Evolutionary conservation across 1,284 basidiomycete genomes (phyloP), one percentile per base, ranked within the genome.

Genomic region (Trichosporon sp.): DNA sequence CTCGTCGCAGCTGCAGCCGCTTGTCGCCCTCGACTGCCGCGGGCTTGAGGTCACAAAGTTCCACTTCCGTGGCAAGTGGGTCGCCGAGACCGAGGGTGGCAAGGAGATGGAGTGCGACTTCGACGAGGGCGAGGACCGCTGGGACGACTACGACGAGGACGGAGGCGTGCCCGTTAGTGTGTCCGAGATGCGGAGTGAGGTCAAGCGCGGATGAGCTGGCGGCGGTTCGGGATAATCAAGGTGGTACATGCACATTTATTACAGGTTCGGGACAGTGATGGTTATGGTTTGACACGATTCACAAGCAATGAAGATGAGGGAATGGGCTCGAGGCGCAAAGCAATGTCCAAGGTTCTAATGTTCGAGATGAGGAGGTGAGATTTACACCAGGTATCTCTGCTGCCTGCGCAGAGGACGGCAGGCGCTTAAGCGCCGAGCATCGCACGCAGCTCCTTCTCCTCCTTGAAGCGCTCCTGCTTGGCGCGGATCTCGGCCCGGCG

Each of bases 81-180:
- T 66, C 32, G 73, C 72, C 34, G 68, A 69, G 64, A 72, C 74
- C 69, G 72, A 76, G 44, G 72, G 74, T 51, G 76, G 74, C 15
- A 73, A 69, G n/a, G 34, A 56, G 32, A 82, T 83, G 62, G 76
- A 78, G 42, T 77, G 82, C 66, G 81, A 83, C 70, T 75, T 81
- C 68, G 80, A 82, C 62, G 79, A 79, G 62, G 74, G 76, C 53
- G 80, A 83, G 65, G 82, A 77, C 23, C 65, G 82, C 42, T 83
- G 81, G 81, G 82, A 83, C 70, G 82, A 83, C 74, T 83, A 83
- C 68, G 82, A 83, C 72, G 82, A 83, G 73, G 75, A 74, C 51
- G 75, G 74, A 1, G 76, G 73, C 8, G 70, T 64, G 65, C 75
- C 81, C 5, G 79, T 83, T 12, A 77, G 77, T 2, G 72, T 82